phyloP scores from a whole-genome alignment of 2,329 filamentous ascomycete genomes.

The Delphinella strobiligena region DNA sequence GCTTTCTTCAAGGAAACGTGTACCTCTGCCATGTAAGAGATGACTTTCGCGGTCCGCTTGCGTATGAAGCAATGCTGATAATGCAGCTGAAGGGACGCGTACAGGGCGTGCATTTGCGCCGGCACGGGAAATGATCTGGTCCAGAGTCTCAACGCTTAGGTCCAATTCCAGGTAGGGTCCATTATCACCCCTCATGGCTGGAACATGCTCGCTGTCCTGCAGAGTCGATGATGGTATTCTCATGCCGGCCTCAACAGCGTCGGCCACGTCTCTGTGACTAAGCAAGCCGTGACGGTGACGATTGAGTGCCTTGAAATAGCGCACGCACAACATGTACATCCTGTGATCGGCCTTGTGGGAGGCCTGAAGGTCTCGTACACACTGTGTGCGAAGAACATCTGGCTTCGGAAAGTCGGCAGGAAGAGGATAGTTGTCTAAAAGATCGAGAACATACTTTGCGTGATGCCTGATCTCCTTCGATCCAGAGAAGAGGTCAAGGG shows the following conservation, averaged over 20 bases:
- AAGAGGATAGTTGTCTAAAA: conserved; percentile 11
- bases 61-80: not conserved
- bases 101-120: not conserved
- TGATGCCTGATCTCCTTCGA: conserved; percentile 18
- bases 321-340: not conserved
- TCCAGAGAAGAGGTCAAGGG: conserved; percentile 25
- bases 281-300: conserved; percentile 1
- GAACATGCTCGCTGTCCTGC: too few relatives aligned
- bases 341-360: conserved; percentile 1
- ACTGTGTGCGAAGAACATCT: not conserved
- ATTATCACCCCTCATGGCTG: too few relatives aligned
- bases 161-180: not conserved
- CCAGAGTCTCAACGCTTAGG: not conserved
- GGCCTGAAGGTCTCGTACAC: not conserved
- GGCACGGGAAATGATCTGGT: not conserved
- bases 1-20: not conserved
- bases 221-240: too few relatives aligned
- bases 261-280: not conserved
- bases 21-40: not conserved
- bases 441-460: conserved; percentile 18
- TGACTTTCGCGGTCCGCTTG: not conserved
- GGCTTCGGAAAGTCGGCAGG: not conserved
- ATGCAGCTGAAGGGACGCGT: not conserved
- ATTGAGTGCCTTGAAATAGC: not conserved
- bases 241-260: not conserved